Base-by-base conservation (phyloP, 2,329 filamentous ascomycete species). In the Teratosphaeria pseudoeucalypti region DNA sequence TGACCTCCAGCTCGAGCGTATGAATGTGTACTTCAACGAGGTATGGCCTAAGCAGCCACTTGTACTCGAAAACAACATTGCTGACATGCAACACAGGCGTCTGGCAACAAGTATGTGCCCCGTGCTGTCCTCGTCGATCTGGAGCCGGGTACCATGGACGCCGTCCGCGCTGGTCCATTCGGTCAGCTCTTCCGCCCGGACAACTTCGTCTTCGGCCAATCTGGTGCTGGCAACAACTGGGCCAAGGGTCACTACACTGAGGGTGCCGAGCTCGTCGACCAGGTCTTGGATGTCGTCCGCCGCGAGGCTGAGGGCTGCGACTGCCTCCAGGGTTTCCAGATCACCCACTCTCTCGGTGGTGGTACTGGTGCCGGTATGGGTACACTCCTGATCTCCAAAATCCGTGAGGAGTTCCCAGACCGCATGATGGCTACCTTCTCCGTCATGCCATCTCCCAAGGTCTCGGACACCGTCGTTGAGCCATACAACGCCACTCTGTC, bases 361-460 rank as follows among this genome's bases (percentile, higher is more conserved):
- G 94, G 94, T 87, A 99, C 94, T 73, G 94, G 94, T 91, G 92
- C 94, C 72, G 94, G 94, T 89, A 99, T 99, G 94, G 94, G 94
- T 82, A 99, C 94, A 63, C 86, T 99, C 74, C 82, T 99, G 77
- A 97, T 97, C 85, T 96, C 92, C 82, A 99, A 99, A 89, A 97
- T 97, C 79, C 94, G 94, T 73, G 94, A 99, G 83, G 94, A 97
- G 82, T 97, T 97, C 83, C 94, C 94, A 75, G 94, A 99, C 84
- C 90, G 94, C 75, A 99, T 99, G 94, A 99, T 97, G 94, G 92
- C 94, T 70, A 99, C 94, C 68, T 99, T 96, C 87, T 97, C 94
- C 72, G 94, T 99, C 73, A 88, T 97, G 64, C 94, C 94, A 73
- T 97, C 94, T 55, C 94, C 94, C 77, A 99, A 97, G 88, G 94